phyloP scores from a whole-genome alignment of 163 green algal genomes.

The Chlorella variabilis region DNA sequence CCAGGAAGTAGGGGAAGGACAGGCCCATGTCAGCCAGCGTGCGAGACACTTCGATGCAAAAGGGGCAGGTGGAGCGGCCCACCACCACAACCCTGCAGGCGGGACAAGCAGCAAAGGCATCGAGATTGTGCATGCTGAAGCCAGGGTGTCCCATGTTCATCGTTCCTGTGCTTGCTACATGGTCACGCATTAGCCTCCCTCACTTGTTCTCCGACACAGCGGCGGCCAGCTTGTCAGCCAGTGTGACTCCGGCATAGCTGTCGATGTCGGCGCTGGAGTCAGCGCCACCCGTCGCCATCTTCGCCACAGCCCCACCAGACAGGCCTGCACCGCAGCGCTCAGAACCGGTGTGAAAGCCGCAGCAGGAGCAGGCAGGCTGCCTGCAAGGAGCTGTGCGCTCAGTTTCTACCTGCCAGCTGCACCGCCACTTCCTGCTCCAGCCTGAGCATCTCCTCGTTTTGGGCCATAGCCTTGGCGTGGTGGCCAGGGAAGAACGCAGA shows the following conservation, averaged over 20 bases:
- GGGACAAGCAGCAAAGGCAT: too few relatives aligned
- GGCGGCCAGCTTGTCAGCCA: conserved; percentile 15
- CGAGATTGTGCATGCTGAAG: too few relatives aligned
- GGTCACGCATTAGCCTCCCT: too few relatives aligned
- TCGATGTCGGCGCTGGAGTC: conserved; percentile 8
- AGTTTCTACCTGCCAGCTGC: not conserved
- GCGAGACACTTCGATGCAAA: conserved; percentile 54
- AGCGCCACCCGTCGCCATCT: not conserved
- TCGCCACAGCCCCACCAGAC: not conserved
- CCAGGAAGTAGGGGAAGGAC: conserved; percentile 33
- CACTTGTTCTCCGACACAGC: not conserved
- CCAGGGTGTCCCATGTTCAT: too few relatives aligned
- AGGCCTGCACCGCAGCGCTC: too few relatives aligned
- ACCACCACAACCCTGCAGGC: conserved; percentile 41
- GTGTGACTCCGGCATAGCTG: not conserved
- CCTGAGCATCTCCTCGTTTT: conserved; percentile 38
- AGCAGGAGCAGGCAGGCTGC: too few relatives aligned
- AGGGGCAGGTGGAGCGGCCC: conserved; percentile 48
- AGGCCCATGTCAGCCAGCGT: conserved; percentile 38
- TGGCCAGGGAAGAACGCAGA: conserved; percentile 46
- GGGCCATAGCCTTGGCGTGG: conserved; percentile 21
- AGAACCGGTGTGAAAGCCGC: too few relatives aligned
- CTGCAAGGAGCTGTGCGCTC: not conserved
- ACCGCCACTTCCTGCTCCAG: conserved; percentile 16
- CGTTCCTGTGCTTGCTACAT: too few relatives aligned